phyloP scores from a whole-genome alignment of 257 asterid species.

The Eustoma russellianum region DNA sequence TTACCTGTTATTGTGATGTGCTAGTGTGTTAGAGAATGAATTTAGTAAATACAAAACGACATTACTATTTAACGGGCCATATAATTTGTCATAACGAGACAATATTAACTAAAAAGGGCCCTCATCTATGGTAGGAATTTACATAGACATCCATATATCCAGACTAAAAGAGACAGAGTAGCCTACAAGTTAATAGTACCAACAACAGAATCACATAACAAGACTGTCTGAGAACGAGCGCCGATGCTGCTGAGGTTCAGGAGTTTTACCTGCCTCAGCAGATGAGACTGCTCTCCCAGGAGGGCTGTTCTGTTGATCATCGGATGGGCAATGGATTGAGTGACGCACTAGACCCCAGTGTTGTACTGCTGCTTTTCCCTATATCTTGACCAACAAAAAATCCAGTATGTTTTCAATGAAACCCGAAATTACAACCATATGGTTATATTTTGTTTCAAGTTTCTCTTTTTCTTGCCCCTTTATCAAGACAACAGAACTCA shows the following conservation, averaged over 20 bases:
- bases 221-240: slow-evolving; percentile 7
- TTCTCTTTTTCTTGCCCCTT: not conserved
- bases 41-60: too few relatives aligned
- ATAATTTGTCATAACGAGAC: too few relatives aligned
- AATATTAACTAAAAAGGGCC: too few relatives aligned
- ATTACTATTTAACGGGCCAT: too few relatives aligned
- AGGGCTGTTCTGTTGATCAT: slow-evolving; percentile 38
- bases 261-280: slow-evolving; percentile 58
- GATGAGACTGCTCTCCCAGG: slow-evolving; percentile 42
- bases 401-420: too few relatives aligned
- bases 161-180: slow-evolving; percentile 14
- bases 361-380: slow-evolving; percentile 14
- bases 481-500: not conserved
- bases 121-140: slow-evolving; percentile 13
- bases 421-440: not conserved
- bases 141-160: slow-evolving; percentile 21
- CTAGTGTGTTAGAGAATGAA: too few relatives aligned
- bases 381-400: slow-evolving; percentile 41
- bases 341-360: slow-evolving; percentile 37
- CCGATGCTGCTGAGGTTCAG: slow-evolving; percentile 34
- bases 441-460: too few relatives aligned
- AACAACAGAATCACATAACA: slow-evolving; percentile 25
- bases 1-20: too few relatives aligned
- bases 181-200: slow-evolving; percentile 21
- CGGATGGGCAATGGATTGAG: slow-evolving; percentile 56